These are phyloP conservation scores for Raffaelea deltoideospora DNA, from an alignment of 2,329 filamentous ascomycete genomes.

Conservation along the genomic window DNA sequence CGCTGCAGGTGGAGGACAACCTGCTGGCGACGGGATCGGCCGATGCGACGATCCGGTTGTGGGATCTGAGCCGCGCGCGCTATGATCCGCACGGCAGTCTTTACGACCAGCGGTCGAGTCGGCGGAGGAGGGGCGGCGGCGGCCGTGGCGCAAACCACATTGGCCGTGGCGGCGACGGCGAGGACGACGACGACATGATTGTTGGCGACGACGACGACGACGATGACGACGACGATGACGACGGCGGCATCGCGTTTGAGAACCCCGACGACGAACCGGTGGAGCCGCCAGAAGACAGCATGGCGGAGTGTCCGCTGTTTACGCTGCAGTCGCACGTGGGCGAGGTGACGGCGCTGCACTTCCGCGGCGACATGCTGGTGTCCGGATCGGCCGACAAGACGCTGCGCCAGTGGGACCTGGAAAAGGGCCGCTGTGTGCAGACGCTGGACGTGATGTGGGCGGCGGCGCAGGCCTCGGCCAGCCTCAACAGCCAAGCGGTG, in stretches of 20 bases:
- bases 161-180: slow-evolving; percentile 10
- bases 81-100: slow-evolving; percentile 57
- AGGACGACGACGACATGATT: slow-evolving; percentile 43
- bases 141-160: no score
- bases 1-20: slow-evolving; percentile 89
- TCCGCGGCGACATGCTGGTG: slow-evolving; percentile 75
- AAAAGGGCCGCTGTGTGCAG: slow-evolving; percentile 93
- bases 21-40: slow-evolving; percentile 87
- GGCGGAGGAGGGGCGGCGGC: no score
- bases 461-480: slow-evolving; percentile 71
- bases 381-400: slow-evolving; percentile 97
- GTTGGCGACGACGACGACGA: slow-evolving; percentile 37
- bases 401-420: slow-evolving; percentile 90
- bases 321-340: slow-evolving; percentile 82
- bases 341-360: slow-evolving; percentile 87
- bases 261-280: slow-evolving; percentile 52
- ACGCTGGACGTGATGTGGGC: slow-evolving; percentile 98
- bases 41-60: slow-evolving; percentile 86
- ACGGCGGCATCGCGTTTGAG: slow-evolving; percentile 58
- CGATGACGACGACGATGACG: slow-evolving; percentile 32
- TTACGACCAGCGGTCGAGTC: slow-evolving; percentile 30
- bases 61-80: slow-evolving; percentile 82
- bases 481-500: slow-evolving; percentile 39
- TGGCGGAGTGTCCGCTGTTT: slow-evolving; percentile 81
- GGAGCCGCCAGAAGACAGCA: slow-evolving; percentile 62